Conservation (phyloP, 805 yeast genomes). For the Schizosaccharomyces octosporus region DNA sequence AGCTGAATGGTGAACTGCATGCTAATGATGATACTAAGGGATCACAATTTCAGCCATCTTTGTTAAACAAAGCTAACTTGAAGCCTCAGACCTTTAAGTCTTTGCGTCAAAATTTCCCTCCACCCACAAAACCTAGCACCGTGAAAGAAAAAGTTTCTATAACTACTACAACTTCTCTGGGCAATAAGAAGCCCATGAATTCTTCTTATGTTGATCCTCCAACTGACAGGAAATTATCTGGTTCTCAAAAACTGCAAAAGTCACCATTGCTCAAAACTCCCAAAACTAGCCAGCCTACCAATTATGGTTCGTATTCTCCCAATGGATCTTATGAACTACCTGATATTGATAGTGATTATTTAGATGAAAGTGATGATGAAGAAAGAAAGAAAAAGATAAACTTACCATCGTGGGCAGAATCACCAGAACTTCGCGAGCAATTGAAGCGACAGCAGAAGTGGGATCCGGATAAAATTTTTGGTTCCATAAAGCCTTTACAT, state of each 20-base stretch:
- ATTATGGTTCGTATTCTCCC: neutral
- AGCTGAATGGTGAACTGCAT: too few species aligned
- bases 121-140: too few species aligned
- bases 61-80: too few species aligned
- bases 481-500: conserved; percentile 43
- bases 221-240: neutral
- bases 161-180: too few species aligned
- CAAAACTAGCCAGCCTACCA: neutral
- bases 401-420: conserved; percentile 34
- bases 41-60: too few species aligned
- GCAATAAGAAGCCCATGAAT: too few species aligned
- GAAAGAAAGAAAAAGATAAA: conserved; percentile 22
- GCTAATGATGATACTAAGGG: too few species aligned
- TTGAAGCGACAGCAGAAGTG: conserved; percentile 24
- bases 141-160: too few species aligned
- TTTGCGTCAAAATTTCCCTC: too few species aligned
- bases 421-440: conserved; percentile 27
- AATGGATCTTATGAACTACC: conserved; percentile 7
- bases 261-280: neutral
- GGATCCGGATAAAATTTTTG: conserved; percentile 49
- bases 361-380: conserved; percentile 12
- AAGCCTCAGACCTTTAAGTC: too few species aligned
- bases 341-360: conserved; percentile 13
- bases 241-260: neutral
- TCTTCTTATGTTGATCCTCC: neutral